Conservation (phyloP, 352 stramenopile genomes). For the Pythium aquatile region DNA sequence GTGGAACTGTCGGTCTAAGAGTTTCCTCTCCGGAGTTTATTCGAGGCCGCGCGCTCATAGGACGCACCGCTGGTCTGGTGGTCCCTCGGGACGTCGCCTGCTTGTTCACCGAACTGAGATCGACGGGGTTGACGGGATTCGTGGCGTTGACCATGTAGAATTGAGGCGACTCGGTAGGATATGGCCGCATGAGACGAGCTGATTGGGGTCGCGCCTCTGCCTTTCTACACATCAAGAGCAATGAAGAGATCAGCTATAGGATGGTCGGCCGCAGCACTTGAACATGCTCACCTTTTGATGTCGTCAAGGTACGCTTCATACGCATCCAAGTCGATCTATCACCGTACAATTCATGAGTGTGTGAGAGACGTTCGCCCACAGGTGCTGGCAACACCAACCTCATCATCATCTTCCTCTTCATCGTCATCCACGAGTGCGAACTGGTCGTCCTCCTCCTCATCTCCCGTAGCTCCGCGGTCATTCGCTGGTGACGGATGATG, state of each 20-base stretch:
- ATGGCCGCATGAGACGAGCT: conserved; percentile 33
- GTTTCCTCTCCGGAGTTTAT: conserved; percentile 13
- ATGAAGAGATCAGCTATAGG: not conserved
- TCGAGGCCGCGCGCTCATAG: conserved; percentile 42
- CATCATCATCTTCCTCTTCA: conserved; percentile 21
- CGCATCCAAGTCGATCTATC: conserved; percentile 56
- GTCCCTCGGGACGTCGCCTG: not conserved
- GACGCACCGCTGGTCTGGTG: conserved; percentile 23
- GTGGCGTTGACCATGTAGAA: conserved; percentile 56
- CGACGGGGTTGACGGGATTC: conserved; percentile 30
- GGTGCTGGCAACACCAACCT: conserved; percentile 12
- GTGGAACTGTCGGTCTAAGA: not conserved
- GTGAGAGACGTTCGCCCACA: not conserved
- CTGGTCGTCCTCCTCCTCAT: conserved; percentile 7
- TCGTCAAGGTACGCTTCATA: conserved; percentile 60
- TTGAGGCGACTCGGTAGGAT: conserved; percentile 45
- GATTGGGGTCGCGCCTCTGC: conserved; percentile 37
- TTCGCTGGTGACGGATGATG: not conserved
- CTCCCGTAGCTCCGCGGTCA: not conserved
- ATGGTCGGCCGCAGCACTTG: not conserved
- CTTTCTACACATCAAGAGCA: conserved; percentile 29
- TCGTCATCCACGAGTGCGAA: not conserved
- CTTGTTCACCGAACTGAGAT: conserved; percentile 10
- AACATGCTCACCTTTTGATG: conserved; percentile 38
- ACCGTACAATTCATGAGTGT: not conserved